Conservation (phyloP, 192 early-diverging fungal genomes). For the Dispira simplex region DNA sequence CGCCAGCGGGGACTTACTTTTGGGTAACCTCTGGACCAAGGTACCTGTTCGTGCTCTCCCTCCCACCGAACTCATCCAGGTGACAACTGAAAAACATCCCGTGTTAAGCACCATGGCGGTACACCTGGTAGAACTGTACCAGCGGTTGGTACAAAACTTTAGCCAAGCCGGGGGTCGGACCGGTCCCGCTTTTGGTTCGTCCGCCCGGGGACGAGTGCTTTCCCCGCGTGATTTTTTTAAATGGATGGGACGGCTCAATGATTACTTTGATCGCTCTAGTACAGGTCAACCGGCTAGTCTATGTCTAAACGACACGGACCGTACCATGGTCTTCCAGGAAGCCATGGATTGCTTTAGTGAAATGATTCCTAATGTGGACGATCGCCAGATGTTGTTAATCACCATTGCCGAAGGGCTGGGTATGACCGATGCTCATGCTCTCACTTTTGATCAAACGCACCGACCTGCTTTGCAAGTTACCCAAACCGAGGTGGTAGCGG, state of each 20-base stretch:
- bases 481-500: conserved; percentile 15
- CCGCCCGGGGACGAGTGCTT: conserved; percentile 34
- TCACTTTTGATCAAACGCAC: conserved; percentile 53
- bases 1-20: conserved; percentile 23
- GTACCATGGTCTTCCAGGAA: conserved; percentile 50
- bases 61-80: conserved; percentile 41
- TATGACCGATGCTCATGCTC: conserved; percentile 46
- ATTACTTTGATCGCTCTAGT: background rate
- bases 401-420: conserved; percentile 51
- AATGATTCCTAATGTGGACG: conserved; percentile 53
- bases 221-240: conserved; percentile 82
- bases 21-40: conserved; percentile 65
- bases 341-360: conserved; percentile 76
- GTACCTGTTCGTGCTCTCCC: conserved; percentile 48
- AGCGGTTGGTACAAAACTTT: conserved; percentile 26
- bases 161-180: too few species aligned
- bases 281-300: background rate
- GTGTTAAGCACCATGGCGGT: conserved; percentile 30
- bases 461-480: conserved; percentile 35
- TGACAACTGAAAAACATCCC: conserved; percentile 38
- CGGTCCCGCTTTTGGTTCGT: conserved; percentile 17
- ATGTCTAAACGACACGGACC: conserved; percentile 19
- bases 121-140: conserved; percentile 37
- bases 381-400: conserved; percentile 42
- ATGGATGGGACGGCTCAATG: conserved; percentile 68